Percentiles rank a stretch among this genome's conserved stretches.
Conservation (phyloP, 257 asterid species). For the Solanum infundibuliforme region DNA sequence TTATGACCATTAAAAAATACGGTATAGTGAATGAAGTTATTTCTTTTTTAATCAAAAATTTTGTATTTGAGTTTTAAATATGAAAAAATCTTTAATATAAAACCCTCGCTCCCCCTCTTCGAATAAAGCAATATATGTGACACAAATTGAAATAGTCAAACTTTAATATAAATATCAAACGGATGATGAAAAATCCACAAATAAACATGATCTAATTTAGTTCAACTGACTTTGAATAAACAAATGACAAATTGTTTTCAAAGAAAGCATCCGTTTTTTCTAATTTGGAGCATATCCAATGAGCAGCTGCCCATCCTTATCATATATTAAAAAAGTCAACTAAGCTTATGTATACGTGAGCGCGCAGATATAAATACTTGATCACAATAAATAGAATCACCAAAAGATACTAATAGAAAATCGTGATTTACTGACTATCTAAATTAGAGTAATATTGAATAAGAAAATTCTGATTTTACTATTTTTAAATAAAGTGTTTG, state of each 20-base stretch:
- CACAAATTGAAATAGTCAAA: too few relatives aligned
- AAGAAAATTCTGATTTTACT: too few relatives aligned
- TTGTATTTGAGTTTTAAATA: too few relatives aligned
- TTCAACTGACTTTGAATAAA: neutral
- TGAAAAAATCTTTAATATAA: too few relatives aligned
- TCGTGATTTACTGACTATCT: too few relatives aligned
- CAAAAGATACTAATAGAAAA: neutral
- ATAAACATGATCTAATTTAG: neutral
- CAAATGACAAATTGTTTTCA: neutral
- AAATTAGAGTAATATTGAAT: too few relatives aligned
- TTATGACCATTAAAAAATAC: too few relatives aligned
- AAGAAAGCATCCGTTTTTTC: neutral
- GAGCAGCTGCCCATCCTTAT: neutral
- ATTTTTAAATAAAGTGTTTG: neutral
- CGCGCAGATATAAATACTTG: neutral
- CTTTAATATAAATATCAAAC: too few relatives aligned
- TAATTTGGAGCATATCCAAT: neutral
- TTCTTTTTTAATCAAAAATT: too few relatives aligned
- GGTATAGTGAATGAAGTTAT: too few relatives aligned
- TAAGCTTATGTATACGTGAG: neutral
- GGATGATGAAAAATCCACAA: neutral
- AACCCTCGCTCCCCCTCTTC: too few relatives aligned
- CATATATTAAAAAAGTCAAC: neutral
- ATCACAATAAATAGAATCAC: neutral
- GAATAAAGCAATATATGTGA: too few relatives aligned